Evolutionary conservation across 139 green algal species (phyloP).

Genomic region (Chlamydomonas sphaeroides): DNA sequence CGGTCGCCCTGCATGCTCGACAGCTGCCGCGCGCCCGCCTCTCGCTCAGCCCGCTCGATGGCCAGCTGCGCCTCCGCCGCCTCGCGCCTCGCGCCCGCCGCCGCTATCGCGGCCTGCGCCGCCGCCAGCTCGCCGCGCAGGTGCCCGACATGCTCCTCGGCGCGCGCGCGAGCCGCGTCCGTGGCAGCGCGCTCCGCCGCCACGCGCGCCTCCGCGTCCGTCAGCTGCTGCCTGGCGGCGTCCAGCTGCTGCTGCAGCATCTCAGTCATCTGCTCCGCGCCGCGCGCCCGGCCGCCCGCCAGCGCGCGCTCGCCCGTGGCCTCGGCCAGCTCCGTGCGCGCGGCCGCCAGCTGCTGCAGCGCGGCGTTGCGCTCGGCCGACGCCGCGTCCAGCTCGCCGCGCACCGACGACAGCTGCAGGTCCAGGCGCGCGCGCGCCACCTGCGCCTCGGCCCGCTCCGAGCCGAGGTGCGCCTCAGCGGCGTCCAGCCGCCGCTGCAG

Average conservation of each 20-base stretch:
- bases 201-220: not conserved
- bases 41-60: not conserved
- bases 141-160: not conserved
- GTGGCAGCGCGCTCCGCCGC: not conserved
- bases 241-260: not conserved
- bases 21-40: constrained; percentile 1
- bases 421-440: not conserved
- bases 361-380: not conserved
- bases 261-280: not conserved
- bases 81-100: not conserved
- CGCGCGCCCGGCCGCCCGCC: not conserved
- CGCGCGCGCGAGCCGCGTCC: not conserved
- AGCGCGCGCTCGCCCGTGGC: not conserved
- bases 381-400: not conserved
- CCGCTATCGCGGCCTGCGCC: not conserved
- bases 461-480: not conserved
- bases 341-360: constrained; percentile 9
- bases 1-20: not conserved
- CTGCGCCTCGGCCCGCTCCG: constrained; percentile 6
- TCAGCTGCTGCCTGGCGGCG: not conserved
- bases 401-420: not conserved
- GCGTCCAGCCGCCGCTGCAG: constrained; percentile 11
- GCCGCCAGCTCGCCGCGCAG: constrained; percentile 1
- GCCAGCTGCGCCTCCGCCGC: not conserved
- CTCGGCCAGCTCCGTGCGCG: not conserved